Conservation (phyloP, 2,329 filamentous ascomycete genomes). For the Monosporascus sp. region DNA sequence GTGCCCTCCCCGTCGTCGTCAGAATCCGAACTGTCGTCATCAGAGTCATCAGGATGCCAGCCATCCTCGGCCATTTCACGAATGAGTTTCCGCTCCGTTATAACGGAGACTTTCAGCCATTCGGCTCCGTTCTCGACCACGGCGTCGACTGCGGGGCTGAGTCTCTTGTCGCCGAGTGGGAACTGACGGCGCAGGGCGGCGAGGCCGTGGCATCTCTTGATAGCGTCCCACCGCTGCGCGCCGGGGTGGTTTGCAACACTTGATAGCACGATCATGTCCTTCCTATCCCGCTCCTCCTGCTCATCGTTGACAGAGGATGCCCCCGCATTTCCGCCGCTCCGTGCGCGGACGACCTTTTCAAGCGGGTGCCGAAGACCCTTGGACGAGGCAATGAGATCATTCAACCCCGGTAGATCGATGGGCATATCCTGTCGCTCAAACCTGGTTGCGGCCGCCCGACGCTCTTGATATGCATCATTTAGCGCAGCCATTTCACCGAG, state of each 20-base stretch:
- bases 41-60: slow-evolving; percentile 12
- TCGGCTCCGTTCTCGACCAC: slow-evolving; percentile 9
- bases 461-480: slow-evolving; percentile 5
- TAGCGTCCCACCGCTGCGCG: slow-evolving; percentile 7
- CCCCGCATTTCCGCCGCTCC: neutral
- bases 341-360: slow-evolving; percentile 4
- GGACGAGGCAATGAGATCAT: slow-evolving; percentile 9
- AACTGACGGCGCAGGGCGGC: slow-evolving; percentile 9
- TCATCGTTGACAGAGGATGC: neutral
- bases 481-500: slow-evolving; percentile 6
- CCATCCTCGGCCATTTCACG: slow-evolving; percentile 11
- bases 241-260: slow-evolving; percentile 5
- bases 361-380: slow-evolving; percentile 6
- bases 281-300: slow-evolving; percentile 7
- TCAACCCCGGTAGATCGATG: slow-evolving; percentile 7
- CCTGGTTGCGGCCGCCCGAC: slow-evolving; percentile 2
- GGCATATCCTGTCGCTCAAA: slow-evolving; percentile 8
- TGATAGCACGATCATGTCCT: slow-evolving; percentile 4
- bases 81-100: slow-evolving; percentile 9
- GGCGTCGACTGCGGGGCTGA: slow-evolving; percentile 8
- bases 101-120: slow-evolving; percentile 8
- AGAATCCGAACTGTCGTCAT: slow-evolving; percentile 4
- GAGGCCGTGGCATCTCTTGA: slow-evolving; percentile 9
- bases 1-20: slow-evolving; percentile 4
- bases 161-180: neutral